Evolutionary conservation across 129 eudicot genomes (phyloP), one percentile per base, ranked within the genome.

Genomic region (Apium graveolens): DNA sequence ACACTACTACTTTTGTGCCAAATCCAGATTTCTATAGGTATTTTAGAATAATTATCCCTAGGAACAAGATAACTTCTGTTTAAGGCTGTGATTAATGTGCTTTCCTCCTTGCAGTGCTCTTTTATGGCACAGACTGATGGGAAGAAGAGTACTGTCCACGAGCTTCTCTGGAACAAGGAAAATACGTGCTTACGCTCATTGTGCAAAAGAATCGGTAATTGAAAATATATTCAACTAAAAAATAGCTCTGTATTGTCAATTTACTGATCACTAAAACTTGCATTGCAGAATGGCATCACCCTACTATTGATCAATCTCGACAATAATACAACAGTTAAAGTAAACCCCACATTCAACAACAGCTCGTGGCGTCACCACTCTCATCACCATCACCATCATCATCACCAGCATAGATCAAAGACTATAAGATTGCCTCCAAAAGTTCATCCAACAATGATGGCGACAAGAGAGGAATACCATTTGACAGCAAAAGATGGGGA

Each of bases 1-100:
- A 96, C 80, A 96, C 99, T 31, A 88, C 95, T 41, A 91, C 91
- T 11, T 96, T 90, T 69, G 87, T 77, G 16, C 99, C 99, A 14
- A 92, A 96, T 86, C 99, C 99, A 39, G 97, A 96, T 84, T 96
- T 92, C 87, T 96, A 96, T 83, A 89, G 99, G 98, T 92, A 43
- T 45, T 41, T 75, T 69, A 11, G 24, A 39, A 44, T 21, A 21
- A 76, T 13, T 11, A 72, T 70, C 43, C 29, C 48, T 24, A 38
- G 75, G 29, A 8, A 7, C 74, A 70, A 11, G 26, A 37, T 29
- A 37, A 21, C 29, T 21, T 35, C 32, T 21, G 32, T 70, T 70
- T 72, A 39, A n/a, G 35, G 37, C 32, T 38, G 27, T 39, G 11
- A 3, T 37, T 39, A 71, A 73, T 43, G 14, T 44, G 37, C 7